These are phyloP conservation scores for Sugiyamaella marilandica DNA, from an alignment of 805 yeast species.

Conservation along the genomic window DNA sequence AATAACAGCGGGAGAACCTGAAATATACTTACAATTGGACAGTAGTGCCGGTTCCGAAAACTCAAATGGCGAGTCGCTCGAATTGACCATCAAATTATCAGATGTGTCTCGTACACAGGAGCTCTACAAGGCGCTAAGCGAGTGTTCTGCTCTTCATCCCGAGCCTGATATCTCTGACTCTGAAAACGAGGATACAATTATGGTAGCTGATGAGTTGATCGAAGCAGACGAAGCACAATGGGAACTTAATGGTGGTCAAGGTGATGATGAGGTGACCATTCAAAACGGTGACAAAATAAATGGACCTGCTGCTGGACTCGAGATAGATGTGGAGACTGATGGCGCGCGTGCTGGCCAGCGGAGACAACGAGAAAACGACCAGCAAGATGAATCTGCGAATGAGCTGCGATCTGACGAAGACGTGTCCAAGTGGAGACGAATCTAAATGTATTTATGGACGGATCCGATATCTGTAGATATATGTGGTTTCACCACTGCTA, in stretches of 20 bases:
- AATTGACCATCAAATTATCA: conserved; percentile 11
- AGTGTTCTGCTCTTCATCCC: conserved; percentile 25
- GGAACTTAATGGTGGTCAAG: conserved; percentile 16
- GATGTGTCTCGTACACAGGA: not conserved
- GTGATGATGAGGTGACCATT: conserved; percentile 15
- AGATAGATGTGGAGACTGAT: conserved; percentile 16
- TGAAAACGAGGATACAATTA: conserved; percentile 10
- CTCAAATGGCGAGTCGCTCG: conserved; percentile 8
- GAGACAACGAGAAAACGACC: conserved; percentile 17
- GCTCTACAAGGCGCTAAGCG: conserved; percentile 21
- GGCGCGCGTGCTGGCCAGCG: conserved; percentile 13
- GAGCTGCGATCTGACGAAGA: conserved; percentile 4
- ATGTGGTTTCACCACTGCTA: not conserved
- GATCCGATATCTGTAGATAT: not conserved
- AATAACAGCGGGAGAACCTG: conserved; percentile 13
- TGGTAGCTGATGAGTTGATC: conserved; percentile 7
- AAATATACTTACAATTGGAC: conserved; percentile 23
- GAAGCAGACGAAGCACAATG: conserved; percentile 1
- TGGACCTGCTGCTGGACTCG: conserved; percentile 22
- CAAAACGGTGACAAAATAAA: conserved; percentile 4
- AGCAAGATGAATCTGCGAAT: conserved; percentile 14
- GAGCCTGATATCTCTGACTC: conserved; percentile 18
- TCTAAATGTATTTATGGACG: not conserved
- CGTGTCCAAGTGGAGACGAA: conserved; percentile 22
- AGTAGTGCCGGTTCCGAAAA: not conserved